Evolutionary conservation across 2,329 filamentous ascomycete genomes (phyloP).

Genomic region (Grosmannia huntii): DNA sequence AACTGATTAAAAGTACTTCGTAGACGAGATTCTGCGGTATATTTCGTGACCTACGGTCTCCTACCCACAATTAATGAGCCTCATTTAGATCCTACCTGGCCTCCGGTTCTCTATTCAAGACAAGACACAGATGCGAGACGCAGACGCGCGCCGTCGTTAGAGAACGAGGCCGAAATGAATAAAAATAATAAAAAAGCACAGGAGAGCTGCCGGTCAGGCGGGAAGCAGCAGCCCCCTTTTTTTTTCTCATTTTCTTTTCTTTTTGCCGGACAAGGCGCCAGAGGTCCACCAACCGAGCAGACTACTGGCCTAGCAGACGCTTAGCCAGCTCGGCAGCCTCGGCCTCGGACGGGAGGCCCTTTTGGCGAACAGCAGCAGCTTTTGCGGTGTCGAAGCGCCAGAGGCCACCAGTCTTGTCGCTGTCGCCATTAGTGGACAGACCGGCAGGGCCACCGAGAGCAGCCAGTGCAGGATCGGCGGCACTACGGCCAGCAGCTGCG

Average conservation of each 20-base stretch:
- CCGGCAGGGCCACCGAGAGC: constrained; percentile 32
- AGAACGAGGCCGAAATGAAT: no score
- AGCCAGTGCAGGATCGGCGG: constrained; percentile 29
- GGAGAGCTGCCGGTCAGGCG: neutral
- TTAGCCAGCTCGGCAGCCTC: constrained; percentile 20
- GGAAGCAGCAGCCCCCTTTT: neutral
- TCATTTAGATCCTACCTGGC: neutral
- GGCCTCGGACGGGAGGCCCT: constrained; percentile 20
- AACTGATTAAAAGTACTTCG: no score
- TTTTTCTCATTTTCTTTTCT: neutral
- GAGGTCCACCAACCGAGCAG: neutral
- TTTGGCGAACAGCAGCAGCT: constrained; percentile 27
- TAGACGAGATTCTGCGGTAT: no score
- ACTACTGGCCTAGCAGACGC: constrained; percentile 21
- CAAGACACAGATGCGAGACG: neutral
- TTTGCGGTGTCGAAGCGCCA: constrained; percentile 41
- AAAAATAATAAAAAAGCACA: neutral
- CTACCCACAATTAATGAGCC: neutral
- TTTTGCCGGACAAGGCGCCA: neutral
- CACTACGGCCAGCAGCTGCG: constrained; percentile 25
- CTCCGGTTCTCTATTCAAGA: neutral
- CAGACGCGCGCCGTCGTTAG: neutral
- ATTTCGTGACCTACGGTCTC: neutral
- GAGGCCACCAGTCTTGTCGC: constrained; percentile 47
- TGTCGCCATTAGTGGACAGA: constrained; percentile 36